Conservation (phyloP, 2,329 filamentous ascomycete genomes). For the Botrytis cinerea region DNA sequence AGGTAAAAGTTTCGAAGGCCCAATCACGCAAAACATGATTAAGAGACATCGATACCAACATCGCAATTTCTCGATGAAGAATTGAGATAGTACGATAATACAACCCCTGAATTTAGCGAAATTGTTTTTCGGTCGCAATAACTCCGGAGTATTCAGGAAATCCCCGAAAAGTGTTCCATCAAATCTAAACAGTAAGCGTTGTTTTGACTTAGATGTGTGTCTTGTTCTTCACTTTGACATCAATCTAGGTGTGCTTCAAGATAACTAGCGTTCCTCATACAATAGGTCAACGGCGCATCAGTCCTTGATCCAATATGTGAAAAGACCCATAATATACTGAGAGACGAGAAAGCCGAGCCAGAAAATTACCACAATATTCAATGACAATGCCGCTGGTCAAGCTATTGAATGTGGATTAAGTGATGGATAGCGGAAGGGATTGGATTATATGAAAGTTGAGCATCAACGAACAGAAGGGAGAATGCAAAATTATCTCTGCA, state of each 20-base stretch:
- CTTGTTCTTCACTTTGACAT: too few relatives aligned
- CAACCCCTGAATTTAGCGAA: neutral
- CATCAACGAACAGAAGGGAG: rapidly evolving
- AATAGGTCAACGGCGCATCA: neutral
- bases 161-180: neutral
- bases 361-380: neutral
- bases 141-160: neutral
- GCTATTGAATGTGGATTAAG: neutral
- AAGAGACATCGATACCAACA: neutral
- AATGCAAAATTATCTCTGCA: neutral
- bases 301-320: neutral
- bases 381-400: neutral
- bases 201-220: neutral
- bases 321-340: neutral
- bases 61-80: neutral
- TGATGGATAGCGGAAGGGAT: too few relatives aligned
- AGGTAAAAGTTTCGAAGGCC: neutral
- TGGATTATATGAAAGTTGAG: neutral
- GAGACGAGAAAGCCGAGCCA: neutral
- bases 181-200: neutral
- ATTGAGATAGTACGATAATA: neutral
- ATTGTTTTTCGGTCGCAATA: neutral
- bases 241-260: neutral
- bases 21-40: neutral
- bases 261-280: neutral